Base-by-base conservation (phyloP, 1,284 basidiomycete genomes). In the Marasmius tenuissimus region DNA sequence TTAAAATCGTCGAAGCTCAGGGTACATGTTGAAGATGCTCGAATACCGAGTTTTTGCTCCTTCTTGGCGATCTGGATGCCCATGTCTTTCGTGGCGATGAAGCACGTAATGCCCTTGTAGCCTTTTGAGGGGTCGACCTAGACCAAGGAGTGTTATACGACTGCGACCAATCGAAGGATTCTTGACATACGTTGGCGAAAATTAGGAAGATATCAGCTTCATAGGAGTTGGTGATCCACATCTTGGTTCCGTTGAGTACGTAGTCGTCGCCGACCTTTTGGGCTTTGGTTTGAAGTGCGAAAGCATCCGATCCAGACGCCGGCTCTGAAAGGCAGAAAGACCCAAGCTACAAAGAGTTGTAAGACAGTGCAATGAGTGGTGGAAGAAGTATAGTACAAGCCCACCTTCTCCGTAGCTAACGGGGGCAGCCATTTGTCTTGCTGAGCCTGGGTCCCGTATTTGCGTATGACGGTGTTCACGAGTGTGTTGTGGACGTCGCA, bases 201-300 rank as follows among this genome's bases (percentile, higher is more conserved):
- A 99, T 92, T 61, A 94, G 85, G 80, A 93, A 93, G 65, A 98
- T 86, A 60, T 96, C 96, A 5, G 97, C 97, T 76, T 99, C 97
- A 65, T 89, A 88, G 7, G 94, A 96, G 81, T 99, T 99, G 53
- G 97, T 98, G 71, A 99, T 99, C 97, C 97, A 99, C 96, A 98
- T 97, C 84, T 99, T 99, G 67, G 92, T 93, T 40, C 97, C 97
- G 70, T 96, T 97, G 64, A 98, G 75, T 37, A 94, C 81, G 83
- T 91, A 98, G 67, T 92, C 77, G 70, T 90, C 86, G 22, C 89
- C 89, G 64, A 94, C 92, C 74, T 93, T 94, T 76, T 84, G 91
- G 39, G 96, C 94, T 12, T 91, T 91, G 2, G 97, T 97, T 76
- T 97, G 94, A 58, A 99, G 83, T 0, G 96, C 96, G 72, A 99